Percentiles rank a stretch among this genome's conserved stretches.
Evolutionary conservation across 2,329 filamentous ascomycete genomes (phyloP).

Genomic region (Leptographium wingfieldii): DNA sequence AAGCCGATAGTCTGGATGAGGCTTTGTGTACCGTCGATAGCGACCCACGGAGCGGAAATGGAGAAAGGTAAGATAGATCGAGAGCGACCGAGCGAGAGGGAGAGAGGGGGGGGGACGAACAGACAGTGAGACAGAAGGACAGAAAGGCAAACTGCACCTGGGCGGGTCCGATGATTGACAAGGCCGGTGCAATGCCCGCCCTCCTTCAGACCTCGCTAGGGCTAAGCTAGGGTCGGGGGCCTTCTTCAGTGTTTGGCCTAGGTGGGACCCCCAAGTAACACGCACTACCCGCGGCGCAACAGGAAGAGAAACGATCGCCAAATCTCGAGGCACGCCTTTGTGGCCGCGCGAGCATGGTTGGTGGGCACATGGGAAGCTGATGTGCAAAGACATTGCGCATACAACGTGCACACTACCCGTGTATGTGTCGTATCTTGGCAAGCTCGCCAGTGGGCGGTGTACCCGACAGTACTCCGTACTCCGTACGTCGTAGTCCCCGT

Average conservation of each 20-base stretch:
- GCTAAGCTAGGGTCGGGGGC: background rate
- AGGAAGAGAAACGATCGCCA: background rate
- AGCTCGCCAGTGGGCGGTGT: too few species aligned
- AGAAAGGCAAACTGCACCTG: background rate
- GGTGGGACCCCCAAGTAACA: background rate
- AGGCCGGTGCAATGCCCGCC: background rate
- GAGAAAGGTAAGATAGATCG: too few species aligned
- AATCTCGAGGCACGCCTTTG: background rate
- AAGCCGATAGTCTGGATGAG: too few species aligned
- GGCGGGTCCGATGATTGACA: conserved; percentile 3
- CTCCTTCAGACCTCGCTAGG: background rate
- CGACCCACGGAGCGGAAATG: too few species aligned
- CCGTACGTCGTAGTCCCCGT: too few species aligned
- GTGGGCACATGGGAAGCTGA: background rate
- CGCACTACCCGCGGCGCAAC: background rate
- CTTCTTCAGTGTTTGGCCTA: background rate
- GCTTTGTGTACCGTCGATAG: too few species aligned
- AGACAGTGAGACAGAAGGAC: background rate
- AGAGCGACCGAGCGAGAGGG: too few species aligned
- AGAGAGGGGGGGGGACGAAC: too few species aligned
- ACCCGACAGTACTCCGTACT: too few species aligned
- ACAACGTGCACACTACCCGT: too few species aligned
- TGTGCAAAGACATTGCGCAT: too few species aligned
- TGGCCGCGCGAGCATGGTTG: background rate
- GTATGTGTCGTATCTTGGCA: too few species aligned